A percentile compares a stretch with the other conserved stretches of the same genome.
Conservation (phyloP, 768 basidiomycete genomes). For the Hygrocybe punicea region DNA sequence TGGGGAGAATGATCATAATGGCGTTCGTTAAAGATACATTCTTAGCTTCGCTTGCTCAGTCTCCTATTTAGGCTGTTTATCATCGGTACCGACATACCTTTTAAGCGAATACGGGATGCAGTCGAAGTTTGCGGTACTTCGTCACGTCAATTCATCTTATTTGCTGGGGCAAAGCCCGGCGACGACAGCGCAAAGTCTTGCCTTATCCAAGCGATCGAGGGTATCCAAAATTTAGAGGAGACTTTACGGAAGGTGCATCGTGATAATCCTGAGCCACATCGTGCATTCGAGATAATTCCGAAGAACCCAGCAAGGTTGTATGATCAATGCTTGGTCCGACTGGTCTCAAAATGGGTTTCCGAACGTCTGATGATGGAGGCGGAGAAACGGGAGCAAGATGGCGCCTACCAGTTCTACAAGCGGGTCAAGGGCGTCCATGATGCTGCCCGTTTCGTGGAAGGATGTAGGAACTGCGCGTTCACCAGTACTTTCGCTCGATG, state of each 20-base stretch:
- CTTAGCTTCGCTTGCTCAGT: conserved; percentile 5
- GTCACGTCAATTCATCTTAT: conserved; percentile 9
- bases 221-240: neutral
- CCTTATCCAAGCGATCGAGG: neutral
- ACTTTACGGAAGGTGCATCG: conserved; percentile 19
- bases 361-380: neutral
- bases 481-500: conserved; percentile 1
- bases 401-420: conserved; percentile 5
- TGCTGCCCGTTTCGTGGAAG: conserved; percentile 2
- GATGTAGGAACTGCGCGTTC: neutral
- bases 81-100: neutral
- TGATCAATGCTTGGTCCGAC: neutral
- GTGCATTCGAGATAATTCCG: conserved; percentile 3
- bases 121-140: conserved; percentile 6
- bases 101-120: conserved; percentile 4
- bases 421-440: neutral
- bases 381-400: neutral
- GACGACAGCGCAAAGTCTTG: neutral
- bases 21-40: neutral
- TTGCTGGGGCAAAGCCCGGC: neutral
- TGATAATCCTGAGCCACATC: neutral
- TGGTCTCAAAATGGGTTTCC: conserved; percentile 1
- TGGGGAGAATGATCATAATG: neutral
- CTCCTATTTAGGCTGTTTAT: conserved; percentile 8
- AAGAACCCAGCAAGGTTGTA: neutral